Evolutionary conservation across 2,329 filamentous ascomycete genomes (phyloP), one percentile per base, ranked within the genome.

Genomic region (Aureobasidium zeae): DNA sequence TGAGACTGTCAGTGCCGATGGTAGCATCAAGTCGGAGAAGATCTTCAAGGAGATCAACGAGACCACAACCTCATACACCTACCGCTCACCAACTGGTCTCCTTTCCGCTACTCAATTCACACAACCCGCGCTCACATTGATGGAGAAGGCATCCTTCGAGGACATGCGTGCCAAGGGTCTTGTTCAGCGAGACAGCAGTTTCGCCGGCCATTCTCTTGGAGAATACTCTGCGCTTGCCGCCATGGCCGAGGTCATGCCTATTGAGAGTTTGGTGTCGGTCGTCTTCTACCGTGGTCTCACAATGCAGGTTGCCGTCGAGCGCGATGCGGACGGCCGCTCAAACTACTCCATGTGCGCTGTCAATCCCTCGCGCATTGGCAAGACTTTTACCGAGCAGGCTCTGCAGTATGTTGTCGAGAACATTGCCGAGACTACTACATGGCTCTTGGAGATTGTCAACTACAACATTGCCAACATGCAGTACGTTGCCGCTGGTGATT

Each of bases 331-430:
- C 52, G 91, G 91, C 26, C 84, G 91, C 45, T 95, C 88, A 55
- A 96, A 96, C 74, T 98, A 98, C 73, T 88, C 85, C 50, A 98
- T 98, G 91, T 95, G 89, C 64, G 91, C 91, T 46, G 89, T 98
- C 66, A 98, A 98, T 71, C 91, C 91, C 25, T 94, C 87, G 72
- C 82, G 91, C 52, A 95, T 98, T 64, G 93, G 86, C 59, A 94
- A 94, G 76, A 95, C 87, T 1, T 98, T 98, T 76, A 95, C 93
- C 68, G 91, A 98, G 68, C 84, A 91, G 63, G 91, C 91, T 30
- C 74, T 98, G 52, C 88, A 94, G 62, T 98, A 94, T 60, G 87
- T 98, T 26, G 89, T 96, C 17, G 86, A 86, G 73, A 94, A 86
- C 69, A 91, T 98, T 56, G 74, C 88, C 0, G 88, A 95, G 63